Conservation (phyloP, 192 early-diverging fungal species). For the Podila verticillata region DNA sequence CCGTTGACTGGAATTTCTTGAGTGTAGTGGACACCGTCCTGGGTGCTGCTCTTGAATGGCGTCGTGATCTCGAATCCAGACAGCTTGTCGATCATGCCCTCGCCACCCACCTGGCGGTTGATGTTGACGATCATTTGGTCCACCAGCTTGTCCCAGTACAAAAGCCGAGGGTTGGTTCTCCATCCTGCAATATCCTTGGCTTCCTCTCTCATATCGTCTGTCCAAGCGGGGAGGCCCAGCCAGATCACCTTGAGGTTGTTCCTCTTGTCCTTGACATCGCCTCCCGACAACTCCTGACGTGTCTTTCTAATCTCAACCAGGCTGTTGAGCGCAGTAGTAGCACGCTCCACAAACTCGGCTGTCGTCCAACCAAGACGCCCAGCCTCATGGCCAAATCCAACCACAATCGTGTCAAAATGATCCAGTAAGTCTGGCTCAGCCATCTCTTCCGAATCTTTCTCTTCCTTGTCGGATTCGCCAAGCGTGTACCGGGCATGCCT, state of each 20-base stretch:
- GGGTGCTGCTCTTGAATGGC: constrained; percentile 22
- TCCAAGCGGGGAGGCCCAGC: constrained; percentile 29
- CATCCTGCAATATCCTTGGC: neutral
- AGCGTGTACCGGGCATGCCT: neutral
- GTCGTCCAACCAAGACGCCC: constrained; percentile 9
- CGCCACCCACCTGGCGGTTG: constrained; percentile 13
- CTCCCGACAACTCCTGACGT: neutral
- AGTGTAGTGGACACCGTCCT: constrained; percentile 12
- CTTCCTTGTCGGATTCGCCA: neutral
- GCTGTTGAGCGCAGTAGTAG: neutral
- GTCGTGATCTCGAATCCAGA: constrained; percentile 23
- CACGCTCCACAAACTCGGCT: constrained; percentile 9
- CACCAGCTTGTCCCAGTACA: constrained; percentile 38
- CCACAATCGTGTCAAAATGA: constrained; percentile 15
- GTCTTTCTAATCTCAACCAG: constrained; percentile 3
- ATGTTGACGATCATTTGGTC: constrained; percentile 12
- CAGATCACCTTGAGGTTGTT: constrained; percentile 36
- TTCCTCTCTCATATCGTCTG: neutral
- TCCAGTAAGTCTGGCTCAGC: neutral
- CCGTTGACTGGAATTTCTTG: constrained; percentile 1
- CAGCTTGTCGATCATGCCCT: constrained; percentile 21
- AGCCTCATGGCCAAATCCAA: constrained; percentile 16
- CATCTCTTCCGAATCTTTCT: neutral
- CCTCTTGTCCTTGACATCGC: neutral
- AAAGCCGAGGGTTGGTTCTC: constrained; percentile 18